phyloP scores from a whole-genome alignment of 768 basidiomycete species.

The Podaxis sp. region DNA sequence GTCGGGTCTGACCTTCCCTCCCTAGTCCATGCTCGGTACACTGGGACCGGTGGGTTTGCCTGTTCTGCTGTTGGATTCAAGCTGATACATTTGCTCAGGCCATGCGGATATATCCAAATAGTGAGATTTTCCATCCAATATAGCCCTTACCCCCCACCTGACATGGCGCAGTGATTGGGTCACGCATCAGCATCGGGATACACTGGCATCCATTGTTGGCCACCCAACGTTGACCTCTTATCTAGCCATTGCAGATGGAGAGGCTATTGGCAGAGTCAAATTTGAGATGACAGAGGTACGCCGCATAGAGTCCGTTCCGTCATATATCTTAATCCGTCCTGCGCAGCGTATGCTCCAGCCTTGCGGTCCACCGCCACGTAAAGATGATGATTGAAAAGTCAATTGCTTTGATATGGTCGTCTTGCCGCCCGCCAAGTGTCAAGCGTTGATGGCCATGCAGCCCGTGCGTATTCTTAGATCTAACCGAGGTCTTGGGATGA shows the following conservation, averaged over 20 bases:
- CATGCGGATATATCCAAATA: slow-evolving; percentile 97
- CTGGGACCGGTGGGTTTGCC: slow-evolving; percentile 77
- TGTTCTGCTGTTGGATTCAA: slow-evolving; percentile 7
- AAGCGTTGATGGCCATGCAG: not conserved
- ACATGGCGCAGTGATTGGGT: slow-evolving; percentile 80
- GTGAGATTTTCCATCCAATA: slow-evolving; percentile 47
- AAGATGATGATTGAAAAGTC: slow-evolving; percentile 69
- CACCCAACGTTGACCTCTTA: slow-evolving; percentile 86
- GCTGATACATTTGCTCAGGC: slow-evolving; percentile 44
- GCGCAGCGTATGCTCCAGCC: slow-evolving; percentile 89
- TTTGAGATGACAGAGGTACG: slow-evolving; percentile 96
- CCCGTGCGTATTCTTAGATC: slow-evolving; percentile 12
- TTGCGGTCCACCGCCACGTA: slow-evolving; percentile 87
- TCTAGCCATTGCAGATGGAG: slow-evolving; percentile 91
- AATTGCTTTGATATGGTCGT: not conserved
- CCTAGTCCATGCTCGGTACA: slow-evolving; percentile 92
- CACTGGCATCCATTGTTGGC: slow-evolving; percentile 88
- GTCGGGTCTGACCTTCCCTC: slow-evolving; percentile 17
- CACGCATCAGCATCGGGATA: slow-evolving; percentile 96
- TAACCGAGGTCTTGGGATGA: slow-evolving; percentile 8
- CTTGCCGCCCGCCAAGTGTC: not conserved
- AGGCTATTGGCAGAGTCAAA: slow-evolving; percentile 82
- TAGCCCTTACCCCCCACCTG: slow-evolving; percentile 9
- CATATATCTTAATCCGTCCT: slow-evolving; percentile 14
- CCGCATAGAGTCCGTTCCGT: slow-evolving; percentile 10